Evolutionary conservation across 2,329 filamentous ascomycete species (phyloP).

Genomic region (Xylaria sp.): DNA sequence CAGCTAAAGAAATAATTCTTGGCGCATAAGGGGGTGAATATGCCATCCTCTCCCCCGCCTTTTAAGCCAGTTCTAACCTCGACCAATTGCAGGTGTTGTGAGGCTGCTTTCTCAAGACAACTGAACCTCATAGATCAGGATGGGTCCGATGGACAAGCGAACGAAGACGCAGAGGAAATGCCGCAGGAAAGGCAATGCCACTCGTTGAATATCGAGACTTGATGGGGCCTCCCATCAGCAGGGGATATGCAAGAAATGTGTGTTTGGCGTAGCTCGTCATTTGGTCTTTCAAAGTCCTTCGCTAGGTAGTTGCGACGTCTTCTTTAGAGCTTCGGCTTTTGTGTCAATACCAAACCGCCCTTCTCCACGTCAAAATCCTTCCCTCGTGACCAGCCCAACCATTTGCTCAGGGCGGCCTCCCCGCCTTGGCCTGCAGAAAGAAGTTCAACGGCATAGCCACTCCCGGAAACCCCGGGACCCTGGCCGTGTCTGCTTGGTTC

Average conservation of each 20-base stretch:
- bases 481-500: slow-evolving; percentile 57
- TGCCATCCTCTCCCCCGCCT: no score
- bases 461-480: slow-evolving; percentile 65
- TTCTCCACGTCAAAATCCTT: slow-evolving; percentile 68
- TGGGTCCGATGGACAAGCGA: not conserved
- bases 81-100: slow-evolving; percentile 5
- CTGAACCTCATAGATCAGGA: not conserved
- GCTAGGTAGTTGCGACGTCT: slow-evolving; percentile 1
- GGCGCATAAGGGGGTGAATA: no score
- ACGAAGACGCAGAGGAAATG: not conserved
- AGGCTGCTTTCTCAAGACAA: slow-evolving; percentile 2
- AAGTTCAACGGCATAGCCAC: slow-evolving; percentile 64
- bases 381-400: slow-evolving; percentile 78
- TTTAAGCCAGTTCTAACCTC: not conserved
- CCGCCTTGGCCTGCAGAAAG: slow-evolving; percentile 73
- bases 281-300: not conserved
- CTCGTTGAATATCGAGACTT: not conserved
- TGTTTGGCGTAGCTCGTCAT: slow-evolving; percentile 2
- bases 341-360: slow-evolving; percentile 61
- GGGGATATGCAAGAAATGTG: slow-evolving; percentile 6
- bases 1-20: not conserved
- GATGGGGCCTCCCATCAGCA: not conserved
- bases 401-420: slow-evolving; percentile 66
- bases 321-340: slow-evolving; percentile 47
- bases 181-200: not conserved